Base-by-base conservation (phyloP, 2,329 filamentous ascomycete genomes). In the Didymella segeticola region DNA sequence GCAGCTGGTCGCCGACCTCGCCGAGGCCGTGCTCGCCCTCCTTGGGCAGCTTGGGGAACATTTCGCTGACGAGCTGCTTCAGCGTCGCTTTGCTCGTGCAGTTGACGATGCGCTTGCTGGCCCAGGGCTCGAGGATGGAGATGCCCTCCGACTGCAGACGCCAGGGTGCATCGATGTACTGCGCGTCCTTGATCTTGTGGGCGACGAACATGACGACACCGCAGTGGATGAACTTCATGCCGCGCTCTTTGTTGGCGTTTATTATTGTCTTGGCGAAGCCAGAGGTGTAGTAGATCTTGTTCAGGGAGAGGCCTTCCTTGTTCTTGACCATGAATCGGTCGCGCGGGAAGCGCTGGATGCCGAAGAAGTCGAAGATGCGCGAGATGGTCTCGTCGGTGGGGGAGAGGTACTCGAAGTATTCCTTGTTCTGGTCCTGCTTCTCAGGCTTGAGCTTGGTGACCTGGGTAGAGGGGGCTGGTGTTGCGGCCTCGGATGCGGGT, bases 301-400 rank as follows among this genome's bases (percentile, higher is more conserved):
- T 96, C 46, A 90, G 87, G 0, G 93, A 91, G 70, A 91, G 86
- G 41, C 92, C 95, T 58, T 88, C 83, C 22, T 90, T 90, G 77
- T 99, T 99, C 67, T 95, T 90, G 46, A 99, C 95, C 87, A 99
- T 90, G 80, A 95, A 99, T 50, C 93, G 88, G 74, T 96, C 90
- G 19, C 87, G 83, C 0, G 95, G 95, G 80, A 99, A 99, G 41
- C 89, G 87, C 0, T 86, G 75, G 58, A 98, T 82, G 47, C 89
- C 82, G 79, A 98, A 99, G 78, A 98, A 98, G 2, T 84, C 75
- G 67, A 87, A 89, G 69, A 99, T 93, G 49, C 83, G 82, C 57
- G 86, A 74, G 47, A 99, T 87, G 55, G 95, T 90, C 2, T 86
- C 79, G 72, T 97, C 90, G 22, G 88, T 83, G 0, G 86, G 77